Evolutionary conservation across 2,329 filamentous ascomycete genomes (phyloP).

Genomic region (Alternaria longipes): DNA sequence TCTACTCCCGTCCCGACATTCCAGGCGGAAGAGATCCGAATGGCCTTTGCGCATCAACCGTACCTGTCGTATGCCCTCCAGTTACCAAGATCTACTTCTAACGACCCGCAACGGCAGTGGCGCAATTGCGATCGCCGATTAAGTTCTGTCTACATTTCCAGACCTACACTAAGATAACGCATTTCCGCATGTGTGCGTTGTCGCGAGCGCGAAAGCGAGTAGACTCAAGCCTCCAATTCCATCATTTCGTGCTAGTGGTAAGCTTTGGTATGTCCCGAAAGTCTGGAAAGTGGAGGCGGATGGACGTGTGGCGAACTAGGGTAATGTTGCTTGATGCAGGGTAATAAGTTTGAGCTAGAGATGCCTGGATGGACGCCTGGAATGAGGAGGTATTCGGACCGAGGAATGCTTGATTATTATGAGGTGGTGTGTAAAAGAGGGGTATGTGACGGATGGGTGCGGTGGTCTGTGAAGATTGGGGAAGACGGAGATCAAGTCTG

Average conservation of each 20-base stretch:
- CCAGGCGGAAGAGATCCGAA: background rate
- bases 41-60: background rate
- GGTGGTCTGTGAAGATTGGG: background rate
- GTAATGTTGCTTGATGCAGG: background rate
- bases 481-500: background rate
- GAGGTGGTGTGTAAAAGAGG: background rate
- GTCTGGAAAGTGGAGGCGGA: background rate
- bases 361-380: background rate
- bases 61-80: background rate
- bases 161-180: slow-evolving; percentile 1
- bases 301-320: background rate
- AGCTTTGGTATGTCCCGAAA: background rate
- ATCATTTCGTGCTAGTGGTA: background rate
- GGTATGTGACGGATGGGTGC: background rate
- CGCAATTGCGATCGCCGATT: slow-evolving; percentile 6
- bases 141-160: background rate
- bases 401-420: background rate
- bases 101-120: slow-evolving; percentile 2
- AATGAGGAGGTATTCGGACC: slow-evolving; percentile 5
- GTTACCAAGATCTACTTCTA: background rate
- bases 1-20: background rate
- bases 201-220: background rate
- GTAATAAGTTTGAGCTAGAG: background rate
- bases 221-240: background rate
- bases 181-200: background rate